Percentiles rank a stretch among this genome's conserved stretches.
Evolutionary conservation across 306 rosid genomes (phyloP).

Genomic region (Ammopiptanthus mongolicus): DNA sequence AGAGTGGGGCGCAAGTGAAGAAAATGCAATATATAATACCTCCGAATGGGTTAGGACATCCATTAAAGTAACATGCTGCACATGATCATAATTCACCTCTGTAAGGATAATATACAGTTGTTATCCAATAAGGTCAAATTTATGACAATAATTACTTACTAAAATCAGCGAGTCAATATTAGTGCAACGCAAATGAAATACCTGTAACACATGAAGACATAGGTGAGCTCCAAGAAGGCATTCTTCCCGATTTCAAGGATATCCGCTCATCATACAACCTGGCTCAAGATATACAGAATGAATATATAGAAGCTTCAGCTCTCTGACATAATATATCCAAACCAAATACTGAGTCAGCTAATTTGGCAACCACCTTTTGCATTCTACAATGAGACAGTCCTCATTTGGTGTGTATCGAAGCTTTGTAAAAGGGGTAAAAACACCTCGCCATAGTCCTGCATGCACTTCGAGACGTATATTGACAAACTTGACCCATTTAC

Average conservation of each 20-base stretch:
- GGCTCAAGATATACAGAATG: background rate
- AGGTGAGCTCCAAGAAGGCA: slow-evolving; percentile 41
- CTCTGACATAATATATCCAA: background rate
- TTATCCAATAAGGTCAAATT: slow-evolving; percentile 1
- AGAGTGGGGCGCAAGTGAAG: background rate
- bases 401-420: slow-evolving; percentile 34
- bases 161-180: background rate
- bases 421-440: slow-evolving; percentile 43
- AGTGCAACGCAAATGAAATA: slow-evolving; percentile 24
- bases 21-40: slow-evolving; percentile 32
- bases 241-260: slow-evolving; percentile 8
- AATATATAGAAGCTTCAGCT: background rate
- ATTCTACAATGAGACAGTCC: slow-evolving; percentile 36
- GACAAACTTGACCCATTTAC: slow-evolving; percentile 55
- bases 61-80: slow-evolving; percentile 42
- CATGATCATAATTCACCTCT: slow-evolving; percentile 37
- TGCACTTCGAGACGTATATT: slow-evolving; percentile 41
- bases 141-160: background rate
- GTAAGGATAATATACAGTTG: slow-evolving; percentile 6
- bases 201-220: slow-evolving; percentile 45
- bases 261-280: slow-evolving; percentile 49
- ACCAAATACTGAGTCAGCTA: background rate
- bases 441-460: slow-evolving; percentile 54
- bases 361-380: slow-evolving; percentile 50
- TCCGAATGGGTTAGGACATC: slow-evolving; percentile 46